Conservation (phyloP, 306 rosid species). For the Vicia villosa region DNA sequence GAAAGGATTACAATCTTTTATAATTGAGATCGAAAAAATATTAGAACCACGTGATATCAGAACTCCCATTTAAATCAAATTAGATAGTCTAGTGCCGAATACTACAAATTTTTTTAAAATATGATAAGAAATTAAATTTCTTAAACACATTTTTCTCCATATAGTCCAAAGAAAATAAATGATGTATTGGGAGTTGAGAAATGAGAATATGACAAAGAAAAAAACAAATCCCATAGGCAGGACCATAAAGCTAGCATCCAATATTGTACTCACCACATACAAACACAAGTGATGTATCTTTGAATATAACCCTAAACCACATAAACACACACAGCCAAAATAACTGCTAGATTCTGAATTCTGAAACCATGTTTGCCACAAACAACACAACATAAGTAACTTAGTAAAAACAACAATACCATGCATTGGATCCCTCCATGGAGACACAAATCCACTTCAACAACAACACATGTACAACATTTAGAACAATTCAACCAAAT, state of each 20-base stretch:
- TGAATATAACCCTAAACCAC: constrained; percentile 3
- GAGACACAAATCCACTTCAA: constrained; percentile 47
- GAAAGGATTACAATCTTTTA: no score
- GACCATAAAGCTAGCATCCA: neutral
- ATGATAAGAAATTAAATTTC: no score
- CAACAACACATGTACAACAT: constrained; percentile 29
- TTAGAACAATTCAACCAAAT: constrained; percentile 17
- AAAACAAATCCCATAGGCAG: neutral
- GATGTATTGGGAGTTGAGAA: neutral
- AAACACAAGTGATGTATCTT: neutral
- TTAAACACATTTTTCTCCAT: no score
- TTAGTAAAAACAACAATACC: constrained; percentile 29
- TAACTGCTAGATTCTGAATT: constrained; percentile 17
- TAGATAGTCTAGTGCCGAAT: no score
- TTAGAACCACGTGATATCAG: no score
- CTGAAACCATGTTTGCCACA: constrained; percentile 37
- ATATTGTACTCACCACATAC: constrained; percentile 18
- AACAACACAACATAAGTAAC: constrained; percentile 29
- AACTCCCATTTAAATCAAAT: no score
- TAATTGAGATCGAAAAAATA: no score
- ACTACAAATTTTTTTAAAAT: no score
- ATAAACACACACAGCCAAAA: constrained; percentile 15
- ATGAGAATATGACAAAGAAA: constrained; percentile 17
- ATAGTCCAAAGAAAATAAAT: no score
- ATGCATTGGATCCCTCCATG: constrained; percentile 60